Conservation (phyloP, 2,329 filamentous ascomycete species). For the Sporothrix euskadiensis region DNA sequence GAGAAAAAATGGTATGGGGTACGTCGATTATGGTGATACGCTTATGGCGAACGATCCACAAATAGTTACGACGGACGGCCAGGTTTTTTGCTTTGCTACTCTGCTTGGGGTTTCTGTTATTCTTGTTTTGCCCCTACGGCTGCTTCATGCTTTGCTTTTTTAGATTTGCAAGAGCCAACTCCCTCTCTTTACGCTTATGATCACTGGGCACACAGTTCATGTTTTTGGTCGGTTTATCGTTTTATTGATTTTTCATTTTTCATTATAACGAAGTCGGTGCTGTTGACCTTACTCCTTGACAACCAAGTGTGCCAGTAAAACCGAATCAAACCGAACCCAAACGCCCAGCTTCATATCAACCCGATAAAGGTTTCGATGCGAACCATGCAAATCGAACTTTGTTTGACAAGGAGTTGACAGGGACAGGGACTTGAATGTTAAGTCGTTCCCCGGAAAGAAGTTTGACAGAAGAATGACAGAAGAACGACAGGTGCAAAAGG, state of each 20-base stretch:
- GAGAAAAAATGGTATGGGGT: background rate
- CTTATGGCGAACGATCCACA: too few relatives aligned
- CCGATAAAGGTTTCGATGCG: constrained; percentile 32
- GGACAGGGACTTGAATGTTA: background rate
- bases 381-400: constrained; percentile 40
- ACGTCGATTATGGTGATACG: background rate
- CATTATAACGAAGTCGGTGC: background rate
- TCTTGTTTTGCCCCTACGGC: background rate
- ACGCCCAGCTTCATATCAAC: background rate
- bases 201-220: background rate
- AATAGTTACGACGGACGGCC: background rate
- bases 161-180: constrained; percentile 11
- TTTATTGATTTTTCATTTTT: constrained; percentile 4
- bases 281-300: background rate
- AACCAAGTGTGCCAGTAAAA: background rate
- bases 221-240: constrained; percentile 1
- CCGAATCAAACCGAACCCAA: background rate
- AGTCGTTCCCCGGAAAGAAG: constrained; percentile 1
- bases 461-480: background rate
- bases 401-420: background rate
- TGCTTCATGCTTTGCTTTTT: background rate
- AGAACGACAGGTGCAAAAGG: background rate
- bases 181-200: background rate
- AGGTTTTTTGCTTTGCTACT: background rate
- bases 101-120: background rate